These are phyloP conservation scores for Sutorius eximius DNA, from an alignment of 1,284 basidiomycete genomes.

Conservation along the genomic window DNA sequence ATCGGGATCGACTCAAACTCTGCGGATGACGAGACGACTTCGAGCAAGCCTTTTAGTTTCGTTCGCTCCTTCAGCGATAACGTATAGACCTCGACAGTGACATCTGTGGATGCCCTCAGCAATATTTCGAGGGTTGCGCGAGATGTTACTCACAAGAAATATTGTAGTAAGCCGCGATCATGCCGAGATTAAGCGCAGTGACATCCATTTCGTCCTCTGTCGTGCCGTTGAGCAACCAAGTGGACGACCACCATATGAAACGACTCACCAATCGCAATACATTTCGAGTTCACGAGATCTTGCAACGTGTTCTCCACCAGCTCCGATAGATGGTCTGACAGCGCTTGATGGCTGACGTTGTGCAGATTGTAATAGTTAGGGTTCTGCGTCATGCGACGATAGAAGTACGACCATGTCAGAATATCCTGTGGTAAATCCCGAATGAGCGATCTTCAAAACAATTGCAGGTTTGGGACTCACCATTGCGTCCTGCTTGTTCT, in stretches of 20 bases:
- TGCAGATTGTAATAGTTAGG: slow-evolving; percentile 95
- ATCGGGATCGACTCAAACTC: slow-evolving; percentile 97
- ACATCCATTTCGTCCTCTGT: slow-evolving; percentile 93
- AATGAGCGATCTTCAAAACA: slow-evolving; percentile 4
- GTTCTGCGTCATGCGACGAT: slow-evolving; percentile 94
- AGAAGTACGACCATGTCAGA: slow-evolving; percentile 95
- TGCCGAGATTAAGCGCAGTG: slow-evolving; percentile 87
- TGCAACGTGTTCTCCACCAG: slow-evolving; percentile 91
- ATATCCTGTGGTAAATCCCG: slow-evolving; percentile 64
- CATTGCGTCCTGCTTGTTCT: slow-evolving; percentile 97
- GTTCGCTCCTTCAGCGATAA: slow-evolving; percentile 94
- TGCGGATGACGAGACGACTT: slow-evolving; percentile 94
- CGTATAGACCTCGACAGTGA: slow-evolving; percentile 96
- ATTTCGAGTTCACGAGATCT: slow-evolving; percentile 92
- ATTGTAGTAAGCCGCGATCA: slow-evolving; percentile 95
- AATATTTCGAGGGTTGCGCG: neutral
- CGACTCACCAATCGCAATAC: slow-evolving; percentile 83
- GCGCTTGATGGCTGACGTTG: slow-evolving; percentile 89
- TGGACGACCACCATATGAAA: neutral
- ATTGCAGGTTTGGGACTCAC: slow-evolving; percentile 43
- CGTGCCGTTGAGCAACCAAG: slow-evolving; percentile 12
- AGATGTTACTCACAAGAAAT: slow-evolving; percentile 65
- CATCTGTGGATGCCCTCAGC: slow-evolving; percentile 50
- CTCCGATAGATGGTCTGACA: slow-evolving; percentile 94
- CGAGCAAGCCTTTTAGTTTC: slow-evolving; percentile 95